A percentile compares a stretch with the other conserved stretches of the same genome.
These are phyloP conservation scores for Boletales sp. DNA, from an alignment of 768 basidiomycete species.

Conservation along the genomic window DNA sequence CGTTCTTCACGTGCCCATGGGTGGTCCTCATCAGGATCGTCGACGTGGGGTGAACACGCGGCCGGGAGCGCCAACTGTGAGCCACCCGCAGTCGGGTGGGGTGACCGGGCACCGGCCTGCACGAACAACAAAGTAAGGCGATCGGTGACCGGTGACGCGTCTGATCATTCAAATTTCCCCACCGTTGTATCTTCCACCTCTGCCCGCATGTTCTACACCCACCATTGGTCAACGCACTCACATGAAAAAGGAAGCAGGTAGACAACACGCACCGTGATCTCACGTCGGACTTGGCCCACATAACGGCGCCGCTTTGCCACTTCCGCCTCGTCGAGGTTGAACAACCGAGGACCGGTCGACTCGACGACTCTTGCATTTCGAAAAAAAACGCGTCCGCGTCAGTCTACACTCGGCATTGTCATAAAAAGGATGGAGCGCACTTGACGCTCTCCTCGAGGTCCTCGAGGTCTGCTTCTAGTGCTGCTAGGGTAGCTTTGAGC, in stretches of 20 bases:
- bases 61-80: slow-evolving; percentile 12
- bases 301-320: slow-evolving; percentile 74
- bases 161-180: not conserved
- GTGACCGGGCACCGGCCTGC: slow-evolving; percentile 11
- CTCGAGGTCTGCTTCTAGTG: slow-evolving; percentile 83
- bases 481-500: slow-evolving; percentile 73
- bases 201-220: slow-evolving; percentile 66
- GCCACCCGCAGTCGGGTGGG: slow-evolving; percentile 17
- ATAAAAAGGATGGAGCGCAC: slow-evolving; percentile 36
- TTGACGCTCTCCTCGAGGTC: slow-evolving; percentile 93
- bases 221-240: slow-evolving; percentile 33
- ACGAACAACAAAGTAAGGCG: not conserved
- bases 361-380: slow-evolving; percentile 69
- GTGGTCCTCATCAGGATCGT: slow-evolving; percentile 60
- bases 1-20: slow-evolving; percentile 87
- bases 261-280: slow-evolving; percentile 65
- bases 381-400: not conserved
- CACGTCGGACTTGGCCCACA: slow-evolving; percentile 65
- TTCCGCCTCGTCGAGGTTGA: slow-evolving; percentile 77
- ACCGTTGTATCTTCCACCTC: slow-evolving; percentile 42
- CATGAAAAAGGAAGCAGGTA: not conserved
- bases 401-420: not conserved
- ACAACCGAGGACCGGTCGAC: slow-evolving; percentile 75
- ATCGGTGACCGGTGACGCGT: no score
- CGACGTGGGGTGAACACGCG: slow-evolving; percentile 9